Evolutionary conservation across 306 rosid genomes (phyloP).

Genomic region (Vigna nakashimae): DNA sequence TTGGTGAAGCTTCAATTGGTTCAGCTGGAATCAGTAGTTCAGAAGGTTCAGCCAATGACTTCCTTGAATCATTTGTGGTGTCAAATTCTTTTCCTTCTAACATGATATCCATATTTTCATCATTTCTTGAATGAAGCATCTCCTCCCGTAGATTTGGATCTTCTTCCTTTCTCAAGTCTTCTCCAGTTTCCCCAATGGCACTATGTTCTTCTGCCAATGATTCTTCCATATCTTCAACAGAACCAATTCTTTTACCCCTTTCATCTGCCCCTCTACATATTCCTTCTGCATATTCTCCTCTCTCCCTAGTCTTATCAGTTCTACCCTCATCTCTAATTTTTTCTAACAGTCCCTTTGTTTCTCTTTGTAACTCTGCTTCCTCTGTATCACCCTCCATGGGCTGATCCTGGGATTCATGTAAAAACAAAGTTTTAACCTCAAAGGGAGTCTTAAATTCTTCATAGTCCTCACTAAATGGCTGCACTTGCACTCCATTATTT

Average conservation of each 20-base stretch:
- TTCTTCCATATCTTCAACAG: slow-evolving; percentile 19
- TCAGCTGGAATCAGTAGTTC: slow-evolving; percentile 31
- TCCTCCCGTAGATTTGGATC: slow-evolving; percentile 10
- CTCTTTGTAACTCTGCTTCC: slow-evolving; percentile 54
- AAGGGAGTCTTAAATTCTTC: slow-evolving; percentile 35
- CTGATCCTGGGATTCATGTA: slow-evolving; percentile 47
- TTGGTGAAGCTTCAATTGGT: slow-evolving; percentile 30
- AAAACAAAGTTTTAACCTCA: slow-evolving; percentile 39
- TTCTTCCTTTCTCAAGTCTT: slow-evolving; percentile 9
- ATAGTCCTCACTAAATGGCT: slow-evolving; percentile 11
- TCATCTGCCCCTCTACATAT: slow-evolving; percentile 11
- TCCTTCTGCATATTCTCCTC: slow-evolving; percentile 31
- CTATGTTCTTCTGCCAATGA: not conserved
- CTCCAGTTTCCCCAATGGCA: slow-evolving; percentile 2
- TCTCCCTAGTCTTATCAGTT: slow-evolving; percentile 14
- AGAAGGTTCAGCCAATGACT: slow-evolving; percentile 38
- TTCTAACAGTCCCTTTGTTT: slow-evolving; percentile 52
- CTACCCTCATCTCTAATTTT: slow-evolving; percentile 62
- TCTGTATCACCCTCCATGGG: slow-evolving; percentile 44
- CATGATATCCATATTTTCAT: slow-evolving; percentile 12
- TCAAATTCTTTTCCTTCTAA: slow-evolving; percentile 33
- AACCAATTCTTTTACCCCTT: slow-evolving; percentile 10
- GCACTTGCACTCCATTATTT: slow-evolving; percentile 35
- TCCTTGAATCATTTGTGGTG: not conserved
- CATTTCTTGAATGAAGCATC: slow-evolving; percentile 31